Evolutionary conservation across 805 yeast species (phyloP), one percentile per base, ranked within the genome.

Genomic region (Kuraishia capsulata): DNA sequence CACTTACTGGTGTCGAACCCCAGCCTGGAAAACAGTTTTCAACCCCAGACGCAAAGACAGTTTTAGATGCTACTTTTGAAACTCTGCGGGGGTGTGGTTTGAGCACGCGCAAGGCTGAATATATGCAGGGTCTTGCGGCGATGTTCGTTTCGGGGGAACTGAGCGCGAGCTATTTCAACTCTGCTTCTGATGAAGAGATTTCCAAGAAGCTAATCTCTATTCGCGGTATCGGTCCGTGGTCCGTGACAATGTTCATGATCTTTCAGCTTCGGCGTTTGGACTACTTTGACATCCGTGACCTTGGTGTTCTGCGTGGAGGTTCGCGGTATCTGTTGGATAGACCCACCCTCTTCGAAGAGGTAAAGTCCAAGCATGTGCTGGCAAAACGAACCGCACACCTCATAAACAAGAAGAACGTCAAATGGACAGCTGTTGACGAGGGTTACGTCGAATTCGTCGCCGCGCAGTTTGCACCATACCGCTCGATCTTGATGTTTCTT

Each of bases 301-400:
- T 89, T 35, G 97, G 96, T 1, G 73, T 89, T 2, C 87, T 89
- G 24, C 64, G 95, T 44, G 97, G 97, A 0, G 73, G 80, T 42
- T 71, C 86, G 0, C 55, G 67, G 21, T 89, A 85, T 56, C 53
- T 84, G 19, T 63, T 62, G 14, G 65, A 67, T 33, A 61, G 82
- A 38, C 80, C 78, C 0, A 66, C 67, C 4, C 42, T 79, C 11
- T 47, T 71, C 6, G 49, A 60, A 29, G 67, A 69, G 35, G 54
- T 76, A 4, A 70, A 71, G 51, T 56, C 60, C 3, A 55, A 60
- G 18, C 47, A 71, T 46, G 43, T 63, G 43, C 44, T 57, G 49
- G 42, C 63, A 45, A 47, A 47, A 39, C 33, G 64, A 51, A 44
- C 54, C 44, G 44, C 65, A 55, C 51, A 65, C 55, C 46, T 73